Evolutionary conservation across 306 rosid species (phyloP), one percentile per base, ranked within the genome.

Genomic region (Spatholobus suberectus): DNA sequence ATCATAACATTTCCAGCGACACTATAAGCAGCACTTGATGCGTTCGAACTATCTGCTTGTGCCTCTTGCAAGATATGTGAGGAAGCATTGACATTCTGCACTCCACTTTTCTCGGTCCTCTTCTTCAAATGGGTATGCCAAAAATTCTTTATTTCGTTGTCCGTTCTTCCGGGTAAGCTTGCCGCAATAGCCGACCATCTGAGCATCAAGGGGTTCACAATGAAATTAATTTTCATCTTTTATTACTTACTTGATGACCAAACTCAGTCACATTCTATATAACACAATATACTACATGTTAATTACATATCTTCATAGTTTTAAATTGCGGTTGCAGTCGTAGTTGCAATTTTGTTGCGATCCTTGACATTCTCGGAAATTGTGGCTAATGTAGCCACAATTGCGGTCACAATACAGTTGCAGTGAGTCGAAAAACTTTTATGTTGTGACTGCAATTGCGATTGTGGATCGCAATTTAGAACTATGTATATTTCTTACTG

Each of bases 121-220:
- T 96, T 96, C 94, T 96, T 96, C 92, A 96, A 85, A 85, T 94
- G 92, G 72, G 99, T 94, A 49, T 94, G 96, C 99, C 99, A 96
- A 35, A 92, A 93, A 41, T 93, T 95, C 84, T 95, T 95, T 61
- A 95, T 89, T 90, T 95, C 98, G 10, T 95, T 96, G 59, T 96
- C 99, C 0, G 99, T 96, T 80, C 99, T 62, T 8, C 99, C 99
- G 0, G 98, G 97, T 75, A 96, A 90, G 67, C 88, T 89, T 13
- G 97, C 92, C 2, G 99, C 99, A 10, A 96, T 96, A 70, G 96
- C 92, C 34, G 99, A 92, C 99, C 99, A 96, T 76, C 99, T 96
- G 81, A 69, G 35, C 18, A 85, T 59, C n/a, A 80, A 51, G 0
- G 21, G 26, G 13, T 4, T 37, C 43, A 63, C 1, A 10, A 20